Conservation (phyloP, 257 asterid genomes). For the Cordia subcordata region DNA sequence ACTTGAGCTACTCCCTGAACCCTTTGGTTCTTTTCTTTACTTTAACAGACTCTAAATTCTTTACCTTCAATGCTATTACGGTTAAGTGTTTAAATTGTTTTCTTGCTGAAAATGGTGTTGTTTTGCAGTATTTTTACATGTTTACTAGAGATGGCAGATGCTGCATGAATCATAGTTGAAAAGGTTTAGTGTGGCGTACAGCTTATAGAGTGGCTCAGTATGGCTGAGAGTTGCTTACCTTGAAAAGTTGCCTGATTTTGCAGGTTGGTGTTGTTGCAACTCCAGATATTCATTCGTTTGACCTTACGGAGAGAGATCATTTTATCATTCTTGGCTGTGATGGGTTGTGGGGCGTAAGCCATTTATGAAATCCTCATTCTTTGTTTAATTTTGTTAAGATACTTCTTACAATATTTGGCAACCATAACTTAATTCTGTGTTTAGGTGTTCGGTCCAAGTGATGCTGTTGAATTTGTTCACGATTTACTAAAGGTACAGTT, state of each 20-base stretch:
- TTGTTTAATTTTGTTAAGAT: not conserved
- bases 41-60: too few species aligned
- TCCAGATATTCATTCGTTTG: constrained; percentile 93
- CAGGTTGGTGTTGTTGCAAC: constrained; percentile 91
- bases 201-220: too few species aligned
- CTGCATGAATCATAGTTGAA: too few species aligned
- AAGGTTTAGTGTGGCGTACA: too few species aligned
- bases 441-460: constrained; percentile 93
- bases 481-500: constrained; percentile 73
- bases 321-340: constrained; percentile 93
- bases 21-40: too few species aligned
- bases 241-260: constrained; percentile 11
- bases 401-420: not conserved
- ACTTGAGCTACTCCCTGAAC: too few species aligned
- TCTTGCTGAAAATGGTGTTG: too few species aligned
- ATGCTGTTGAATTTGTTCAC: constrained; percentile 84
- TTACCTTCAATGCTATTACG: too few species aligned
- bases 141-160: too few species aligned
- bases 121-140: not conserved
- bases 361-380: not conserved
- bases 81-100: too few species aligned
- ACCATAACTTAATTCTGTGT: constrained; percentile 7
- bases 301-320: constrained; percentile 81
- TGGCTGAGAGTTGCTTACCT: too few species aligned
- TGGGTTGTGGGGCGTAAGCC: constrained; percentile 95